Base-by-base conservation (phyloP, 768 basidiomycete species). In the Phaffia australis region DNA sequence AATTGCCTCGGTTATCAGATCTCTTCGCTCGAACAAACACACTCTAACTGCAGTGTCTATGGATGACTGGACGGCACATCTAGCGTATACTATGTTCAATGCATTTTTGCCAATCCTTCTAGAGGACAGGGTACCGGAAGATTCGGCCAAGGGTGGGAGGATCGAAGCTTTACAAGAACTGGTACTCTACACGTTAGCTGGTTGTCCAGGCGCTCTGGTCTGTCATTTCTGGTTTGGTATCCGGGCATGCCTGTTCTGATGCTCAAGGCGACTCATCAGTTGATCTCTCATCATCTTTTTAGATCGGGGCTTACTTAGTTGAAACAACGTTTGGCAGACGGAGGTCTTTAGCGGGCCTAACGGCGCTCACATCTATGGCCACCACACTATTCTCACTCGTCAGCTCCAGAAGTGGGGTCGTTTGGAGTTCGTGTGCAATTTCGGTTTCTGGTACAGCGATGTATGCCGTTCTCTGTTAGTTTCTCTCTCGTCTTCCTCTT, bases 61-160 rank as follows among this genome's bases (percentile, higher is more conserved):
- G 7, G 8, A 32, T 11, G 3, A 21, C 23, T 51, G 5, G 4
- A 27, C 25, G 4, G 19, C 4, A 1, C 15, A 23, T 63, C 25
- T 65, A 88, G 87, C 84, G 0, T 90, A 85, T 72, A 91, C 88
- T 1, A 90, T 94, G 85, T 93, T 94, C 76, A 94, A 93, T 73
- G 88, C 91, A 30, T 94, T 83, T 73, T 81, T 92, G 23, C 91
- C 91, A 0, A 93, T 89, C 72, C 78, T 92, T 15, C 77, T 94
- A 48, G 91, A 94, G 77, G 81, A 82, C 30, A 78, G 83, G 23
- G 63, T 77, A 15, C 70, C 69, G 6, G 47, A 35, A 29, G 48
- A 15, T 32, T n/a, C 72, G 27, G 29, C 64, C 66, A 65, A 65
- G 18, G 35, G 66, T 21, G 70, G 72, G 85, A 19, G 81, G 82